Evolutionary conservation across 208 protist species (phyloP).

Genomic region (Acanthamoeba sp.): DNA sequence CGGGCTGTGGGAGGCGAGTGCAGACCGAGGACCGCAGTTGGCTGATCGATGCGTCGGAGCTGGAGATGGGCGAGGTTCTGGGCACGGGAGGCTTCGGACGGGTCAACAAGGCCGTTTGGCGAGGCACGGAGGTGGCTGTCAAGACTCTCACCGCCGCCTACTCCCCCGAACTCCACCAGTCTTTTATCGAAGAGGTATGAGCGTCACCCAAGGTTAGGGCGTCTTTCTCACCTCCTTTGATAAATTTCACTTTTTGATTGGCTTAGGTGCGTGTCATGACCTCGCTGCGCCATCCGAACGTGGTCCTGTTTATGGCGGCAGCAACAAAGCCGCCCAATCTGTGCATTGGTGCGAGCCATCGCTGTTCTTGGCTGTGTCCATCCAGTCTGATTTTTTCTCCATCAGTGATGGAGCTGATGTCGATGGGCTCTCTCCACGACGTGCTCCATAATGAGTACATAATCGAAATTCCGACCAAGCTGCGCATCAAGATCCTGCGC

Average conservation of each 20-base stretch:
- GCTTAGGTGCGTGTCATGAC: not conserved
- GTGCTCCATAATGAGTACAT: constrained; percentile 36
- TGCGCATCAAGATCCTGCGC: constrained; percentile 37
- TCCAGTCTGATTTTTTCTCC: no score
- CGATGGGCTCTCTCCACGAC: not conserved
- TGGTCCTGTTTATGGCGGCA: constrained; percentile 5
- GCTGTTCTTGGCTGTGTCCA: not conserved
- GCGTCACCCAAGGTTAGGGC: no score
- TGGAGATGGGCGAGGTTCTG: not conserved
- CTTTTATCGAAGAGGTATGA: not conserved
- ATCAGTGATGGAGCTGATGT: constrained; percentile 18
- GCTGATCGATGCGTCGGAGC: not conserved
- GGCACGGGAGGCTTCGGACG: not conserved
- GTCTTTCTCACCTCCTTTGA: not conserved
- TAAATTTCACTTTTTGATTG: not conserved
- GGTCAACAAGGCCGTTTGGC: not conserved
- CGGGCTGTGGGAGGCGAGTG: no score
- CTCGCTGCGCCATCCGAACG: not conserved
- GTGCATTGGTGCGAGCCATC: not conserved
- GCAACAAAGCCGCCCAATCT: not conserved
- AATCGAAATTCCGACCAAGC: not conserved
- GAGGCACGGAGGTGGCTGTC: not conserved
- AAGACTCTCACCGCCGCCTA: not conserved
- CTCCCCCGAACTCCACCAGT: not conserved
- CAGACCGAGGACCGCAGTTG: not conserved